These are phyloP conservation scores for Erythrophleum ivorense DNA, from an alignment of 331 rosid genomes.

Conservation along the genomic window DNA sequence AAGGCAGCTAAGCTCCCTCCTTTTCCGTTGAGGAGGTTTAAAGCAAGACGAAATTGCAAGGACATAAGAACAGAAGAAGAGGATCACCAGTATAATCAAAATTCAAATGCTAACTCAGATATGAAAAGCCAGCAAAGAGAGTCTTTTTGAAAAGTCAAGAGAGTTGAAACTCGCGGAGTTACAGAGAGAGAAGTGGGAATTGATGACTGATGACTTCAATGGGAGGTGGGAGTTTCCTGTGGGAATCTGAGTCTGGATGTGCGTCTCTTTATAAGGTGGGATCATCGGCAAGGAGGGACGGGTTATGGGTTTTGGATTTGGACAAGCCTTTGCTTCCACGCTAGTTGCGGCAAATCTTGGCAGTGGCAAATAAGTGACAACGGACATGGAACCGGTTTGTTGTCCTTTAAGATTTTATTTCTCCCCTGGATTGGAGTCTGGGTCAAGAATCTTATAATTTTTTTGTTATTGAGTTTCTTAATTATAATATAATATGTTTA, in stretches of 20 bases:
- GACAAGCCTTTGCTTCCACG: conserved; percentile 45
- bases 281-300: background rate
- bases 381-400: background rate
- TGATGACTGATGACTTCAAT: background rate
- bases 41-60: conserved; percentile 4
- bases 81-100: background rate
- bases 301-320: background rate
- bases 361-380: background rate
- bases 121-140: too few species aligned
- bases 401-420: background rate
- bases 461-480: too few species aligned
- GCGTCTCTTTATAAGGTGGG: conserved; percentile 23
- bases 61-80: background rate
- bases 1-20: conserved; percentile 17
- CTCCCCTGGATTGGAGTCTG: background rate
- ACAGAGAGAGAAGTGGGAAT: background rate
- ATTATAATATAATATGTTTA: too few species aligned
- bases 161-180: background rate
- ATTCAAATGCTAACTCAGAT: background rate
- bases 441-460: too few species aligned
- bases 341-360: background rate
- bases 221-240: background rate
- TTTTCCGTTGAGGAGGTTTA: background rate
- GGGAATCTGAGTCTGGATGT: background rate
- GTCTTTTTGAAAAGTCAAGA: background rate